Percentiles rank a stretch among this genome's conserved stretches.
Conservation (phyloP, 2,329 filamentous ascomycete genomes). For the Sphaceloma murrayae region DNA sequence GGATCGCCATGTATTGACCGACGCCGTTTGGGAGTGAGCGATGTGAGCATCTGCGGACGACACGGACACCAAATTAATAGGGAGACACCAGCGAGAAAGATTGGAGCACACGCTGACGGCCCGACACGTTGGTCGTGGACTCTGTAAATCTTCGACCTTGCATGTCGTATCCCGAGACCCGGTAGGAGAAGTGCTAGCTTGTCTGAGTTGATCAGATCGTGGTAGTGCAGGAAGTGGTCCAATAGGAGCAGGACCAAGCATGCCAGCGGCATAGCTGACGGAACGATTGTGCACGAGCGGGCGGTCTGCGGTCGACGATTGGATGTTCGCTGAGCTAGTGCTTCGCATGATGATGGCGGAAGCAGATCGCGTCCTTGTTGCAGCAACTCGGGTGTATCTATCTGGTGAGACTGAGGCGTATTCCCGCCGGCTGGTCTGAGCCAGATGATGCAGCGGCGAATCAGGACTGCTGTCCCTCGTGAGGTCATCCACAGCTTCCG, state of each 20-base stretch:
- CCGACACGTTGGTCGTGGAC: not conserved
- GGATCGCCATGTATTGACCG: slow-evolving; percentile 16
- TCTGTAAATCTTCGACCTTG: not conserved
- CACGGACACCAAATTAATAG: not conserved
- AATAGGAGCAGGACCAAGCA: slow-evolving; percentile 11
- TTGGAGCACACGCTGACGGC: slow-evolving; percentile 7
- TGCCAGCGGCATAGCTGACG: slow-evolving; percentile 1
- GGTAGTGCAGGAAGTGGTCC: slow-evolving; percentile 12
- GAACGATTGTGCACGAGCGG: slow-evolving; percentile 10
- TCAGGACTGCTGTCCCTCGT: not conserved
- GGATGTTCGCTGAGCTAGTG: not conserved
- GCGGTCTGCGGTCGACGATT: not conserved
- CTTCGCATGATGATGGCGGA: not conserved
- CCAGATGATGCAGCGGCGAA: not conserved
- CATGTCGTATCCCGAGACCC: not conserved
- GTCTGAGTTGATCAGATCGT: not conserved
- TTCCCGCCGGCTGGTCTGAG: too few relatives aligned
- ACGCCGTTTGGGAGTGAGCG: slow-evolving; percentile 12
- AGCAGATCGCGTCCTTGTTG: slow-evolving; percentile 6
- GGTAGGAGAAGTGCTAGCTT: not conserved
- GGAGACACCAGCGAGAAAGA: slow-evolving; percentile 6
- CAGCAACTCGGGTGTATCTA: slow-evolving; percentile 4
- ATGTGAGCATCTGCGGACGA: slow-evolving; percentile 3
- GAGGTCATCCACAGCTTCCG: not conserved
- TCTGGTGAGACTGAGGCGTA: slow-evolving; percentile 4